Conservation (phyloP, 2,329 filamentous ascomycete genomes). For the Trichoderma koningiopsis region DNA sequence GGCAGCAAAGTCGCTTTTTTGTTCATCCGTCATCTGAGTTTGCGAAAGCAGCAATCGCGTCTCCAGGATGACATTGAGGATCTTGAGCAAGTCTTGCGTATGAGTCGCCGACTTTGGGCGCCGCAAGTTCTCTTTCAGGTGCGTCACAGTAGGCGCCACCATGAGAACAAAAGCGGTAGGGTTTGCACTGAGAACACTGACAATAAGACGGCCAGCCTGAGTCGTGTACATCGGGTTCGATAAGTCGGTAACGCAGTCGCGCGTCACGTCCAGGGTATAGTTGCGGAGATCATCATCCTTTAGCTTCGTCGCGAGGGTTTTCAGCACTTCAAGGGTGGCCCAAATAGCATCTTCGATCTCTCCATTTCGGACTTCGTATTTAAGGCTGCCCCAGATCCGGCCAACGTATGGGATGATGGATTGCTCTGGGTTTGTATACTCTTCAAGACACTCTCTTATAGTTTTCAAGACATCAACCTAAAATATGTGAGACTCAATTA, state of each 20-base stretch:
- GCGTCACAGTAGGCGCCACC: conserved; percentile 49
- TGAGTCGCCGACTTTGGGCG: conserved; percentile 54
- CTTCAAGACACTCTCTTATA: conserved; percentile 54
- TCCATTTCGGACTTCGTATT: conserved; percentile 64
- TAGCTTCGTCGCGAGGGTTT: conserved; percentile 51
- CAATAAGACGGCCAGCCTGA: conserved; percentile 54
- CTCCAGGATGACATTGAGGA: conserved; percentile 55
- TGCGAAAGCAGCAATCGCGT: conserved; percentile 46
- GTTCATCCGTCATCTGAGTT: conserved; percentile 39
- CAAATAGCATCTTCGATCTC: conserved; percentile 61
- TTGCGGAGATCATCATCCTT: conserved; percentile 47
- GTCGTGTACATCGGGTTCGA: conserved; percentile 55
- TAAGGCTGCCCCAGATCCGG: conserved; percentile 61
- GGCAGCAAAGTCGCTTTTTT: conserved; percentile 42
- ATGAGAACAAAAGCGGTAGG: conserved; percentile 51
- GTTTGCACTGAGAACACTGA: conserved; percentile 53
- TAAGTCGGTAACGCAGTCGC: conserved; percentile 57
- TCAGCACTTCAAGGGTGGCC: conserved; percentile 57
- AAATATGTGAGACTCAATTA: conserved; percentile 22
- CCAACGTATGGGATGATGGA: conserved; percentile 53
- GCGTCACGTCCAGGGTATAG: conserved; percentile 52
- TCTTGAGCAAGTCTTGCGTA: conserved; percentile 53
- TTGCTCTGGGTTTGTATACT: conserved; percentile 50
- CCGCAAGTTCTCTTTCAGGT: conserved; percentile 53
- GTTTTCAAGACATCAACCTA: conserved; percentile 60